Conservation (phyloP, 345 rosid genomes). For the Eucalyptus regnans region DNA sequence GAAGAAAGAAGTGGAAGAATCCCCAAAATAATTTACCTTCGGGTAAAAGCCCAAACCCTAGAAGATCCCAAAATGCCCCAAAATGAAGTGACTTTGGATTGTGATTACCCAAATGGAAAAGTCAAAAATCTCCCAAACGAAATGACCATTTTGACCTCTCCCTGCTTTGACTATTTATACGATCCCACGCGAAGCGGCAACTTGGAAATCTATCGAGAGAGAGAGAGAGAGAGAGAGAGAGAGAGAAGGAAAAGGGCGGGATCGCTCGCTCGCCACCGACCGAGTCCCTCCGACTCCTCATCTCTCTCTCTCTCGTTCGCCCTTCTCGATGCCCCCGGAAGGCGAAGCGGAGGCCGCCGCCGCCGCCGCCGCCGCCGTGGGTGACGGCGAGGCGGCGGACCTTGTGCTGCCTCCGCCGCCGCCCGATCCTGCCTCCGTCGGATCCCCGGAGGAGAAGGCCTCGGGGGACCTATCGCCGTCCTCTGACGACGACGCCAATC, state of each 20-base stretch:
- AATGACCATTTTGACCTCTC: neutral
- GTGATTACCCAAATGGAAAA: neutral
- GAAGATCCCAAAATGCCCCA: neutral
- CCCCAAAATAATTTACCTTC: neutral
- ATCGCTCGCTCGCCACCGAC: neutral
- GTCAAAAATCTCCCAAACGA: neutral
- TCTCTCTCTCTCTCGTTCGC: constrained; percentile 3
- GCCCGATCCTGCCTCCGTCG: neutral
- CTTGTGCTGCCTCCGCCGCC: neutral
- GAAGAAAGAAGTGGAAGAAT: neutral
- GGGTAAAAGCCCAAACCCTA: neutral
- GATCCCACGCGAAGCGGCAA: neutral
- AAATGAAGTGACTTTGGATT: neutral
- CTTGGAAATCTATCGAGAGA: neutral
- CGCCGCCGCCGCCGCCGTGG: constrained; percentile 1
- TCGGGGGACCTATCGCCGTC: constrained; percentile 10
- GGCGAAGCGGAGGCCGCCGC: neutral
- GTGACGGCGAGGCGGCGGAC: neutral
- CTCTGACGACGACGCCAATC: constrained; percentile 27
- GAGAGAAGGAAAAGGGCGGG: neutral
- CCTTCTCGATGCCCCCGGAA: constrained; percentile 21
- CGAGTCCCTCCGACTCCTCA: neutral
- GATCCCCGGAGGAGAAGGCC: constrained; percentile 11
- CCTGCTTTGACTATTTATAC: neutral
- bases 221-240: neutral